Conservation (phyloP, 345 rosid genomes). For the Barbarea vulgaris region DNA sequence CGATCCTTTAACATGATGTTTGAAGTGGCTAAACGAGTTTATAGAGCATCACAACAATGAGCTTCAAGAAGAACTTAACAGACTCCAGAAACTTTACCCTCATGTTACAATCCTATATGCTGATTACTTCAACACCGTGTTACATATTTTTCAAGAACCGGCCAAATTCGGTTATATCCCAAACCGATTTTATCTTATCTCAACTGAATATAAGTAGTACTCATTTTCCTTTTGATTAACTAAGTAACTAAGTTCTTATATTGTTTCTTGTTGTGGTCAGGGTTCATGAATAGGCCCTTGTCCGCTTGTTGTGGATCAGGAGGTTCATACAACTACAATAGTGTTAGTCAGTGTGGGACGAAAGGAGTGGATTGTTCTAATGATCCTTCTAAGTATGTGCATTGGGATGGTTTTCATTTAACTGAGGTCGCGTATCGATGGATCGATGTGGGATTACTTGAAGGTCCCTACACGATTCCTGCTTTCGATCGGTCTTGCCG, state of each 20-base stretch:
- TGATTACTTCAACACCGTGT: conserved; percentile 43
- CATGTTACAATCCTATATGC: conserved; percentile 44
- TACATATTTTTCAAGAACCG: conserved; percentile 42
- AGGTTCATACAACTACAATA: conserved; percentile 45
- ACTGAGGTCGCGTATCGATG: conserved; percentile 36
- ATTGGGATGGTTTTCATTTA: conserved; percentile 54
- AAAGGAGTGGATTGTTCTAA: conserved; percentile 29
- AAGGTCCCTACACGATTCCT: conserved; percentile 22
- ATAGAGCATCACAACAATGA: conserved; percentile 43
- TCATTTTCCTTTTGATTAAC: background rate
- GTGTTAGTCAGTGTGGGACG: conserved; percentile 32
- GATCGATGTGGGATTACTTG: conserved; percentile 25
- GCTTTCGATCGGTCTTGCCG: conserved; percentile 30
- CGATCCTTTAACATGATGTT: conserved; percentile 48
- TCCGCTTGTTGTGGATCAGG: conserved; percentile 52
- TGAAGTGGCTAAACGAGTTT: conserved; percentile 52
- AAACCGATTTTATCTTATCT: background rate
- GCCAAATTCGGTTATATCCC: conserved; percentile 41
- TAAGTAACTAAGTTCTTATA: background rate
- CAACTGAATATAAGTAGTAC: background rate
- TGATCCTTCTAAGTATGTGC: conserved; percentile 42
- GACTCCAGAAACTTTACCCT: conserved; percentile 41
- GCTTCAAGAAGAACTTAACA: conserved; percentile 41
- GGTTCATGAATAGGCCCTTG: conserved; percentile 38
- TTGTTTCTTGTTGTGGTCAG: conserved; percentile 26